Base-by-base conservation (phyloP, 495 filamentous ascomycete species). In the Glutinoglossum americanum region DNA sequence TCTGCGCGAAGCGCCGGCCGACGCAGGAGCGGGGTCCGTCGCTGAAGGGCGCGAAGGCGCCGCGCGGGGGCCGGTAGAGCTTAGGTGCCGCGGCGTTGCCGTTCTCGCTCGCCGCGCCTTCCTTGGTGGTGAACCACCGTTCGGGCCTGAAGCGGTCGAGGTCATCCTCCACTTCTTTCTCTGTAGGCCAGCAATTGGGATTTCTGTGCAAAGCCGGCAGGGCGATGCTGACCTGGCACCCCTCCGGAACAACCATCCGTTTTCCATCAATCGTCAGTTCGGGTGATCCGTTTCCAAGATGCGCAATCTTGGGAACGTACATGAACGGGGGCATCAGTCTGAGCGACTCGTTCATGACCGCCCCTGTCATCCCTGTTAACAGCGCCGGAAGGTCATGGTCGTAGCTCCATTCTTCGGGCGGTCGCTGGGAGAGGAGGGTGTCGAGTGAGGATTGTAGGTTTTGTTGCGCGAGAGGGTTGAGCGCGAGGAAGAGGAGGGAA, bases 1-100 rank as follows among this genome's bases (percentile, higher is more conserved):
- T 86, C 68, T 88, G 82, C 11, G 85, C 84, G 61, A 90, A 85
- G 62, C 77, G 76, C 55, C 77, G 75, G 59, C 75, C 85, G 62
- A 80, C 73, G 69, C 82, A 92, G 60, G 81, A 78, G 59, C 79
- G 74, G 32, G 75, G 70, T 1, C 87, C 85, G 26, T 86, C 83
- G 54, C 78, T 80, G 67, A 88, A 90, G 0, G 87, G 82, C 15
- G 87, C 68, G 63, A 74, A 89, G 1, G 79, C 72, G 3, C 83
- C 82, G 32, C 45, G 33, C 1, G 35, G 47, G 7, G 47, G 47
- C 7, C 53, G 53, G 19, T 11, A 55, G 10, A 55, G 77, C 0
- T 76, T n/a, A n/a, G n/a, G n/a, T n/a, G n/a, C n/a, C n/a, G n/a
- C n/a, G n/a, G n/a, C 78, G 54, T 75, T 76, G 35, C 77, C 74